A percentile compares a stretch with the other conserved stretches of the same genome.
phyloP scores from a whole-genome alignment of 257 asterid genomes.

The Rehmannia glutinosa region DNA sequence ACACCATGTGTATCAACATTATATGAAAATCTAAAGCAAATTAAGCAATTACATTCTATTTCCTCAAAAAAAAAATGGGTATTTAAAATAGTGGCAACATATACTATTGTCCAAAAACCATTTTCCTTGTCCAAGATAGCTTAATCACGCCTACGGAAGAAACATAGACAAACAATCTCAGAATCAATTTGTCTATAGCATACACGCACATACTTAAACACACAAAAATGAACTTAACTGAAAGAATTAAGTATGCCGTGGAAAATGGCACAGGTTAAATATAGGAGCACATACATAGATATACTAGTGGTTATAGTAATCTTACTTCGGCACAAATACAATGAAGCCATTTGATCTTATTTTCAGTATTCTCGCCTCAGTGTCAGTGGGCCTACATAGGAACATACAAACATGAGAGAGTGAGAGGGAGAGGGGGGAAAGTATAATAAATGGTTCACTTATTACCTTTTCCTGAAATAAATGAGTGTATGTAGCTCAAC shows the following conservation, averaged over 20 bases:
- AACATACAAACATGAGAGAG: slow-evolving; percentile 3
- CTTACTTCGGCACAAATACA: slow-evolving; percentile 91
- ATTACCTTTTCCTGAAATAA: slow-evolving; percentile 82
- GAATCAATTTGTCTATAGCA: background rate
- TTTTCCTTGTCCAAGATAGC: background rate
- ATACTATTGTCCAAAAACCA: background rate
- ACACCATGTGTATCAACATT: background rate
- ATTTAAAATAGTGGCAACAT: background rate
- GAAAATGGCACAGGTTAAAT: background rate
- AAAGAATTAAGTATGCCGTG: background rate
- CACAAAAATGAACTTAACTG: background rate
- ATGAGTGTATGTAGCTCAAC: slow-evolving; percentile 95
- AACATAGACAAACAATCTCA: background rate
- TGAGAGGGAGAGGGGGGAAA: background rate
- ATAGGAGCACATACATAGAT: background rate
- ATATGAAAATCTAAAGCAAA: background rate
- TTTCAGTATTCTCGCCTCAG: slow-evolving; percentile 90
- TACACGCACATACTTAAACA: background rate
- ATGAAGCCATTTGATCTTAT: slow-evolving; percentile 92
- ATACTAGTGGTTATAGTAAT: background rate
- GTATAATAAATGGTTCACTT: background rate
- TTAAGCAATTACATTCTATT: background rate
- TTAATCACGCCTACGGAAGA: background rate
- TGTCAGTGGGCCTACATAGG: slow-evolving; percentile 84
- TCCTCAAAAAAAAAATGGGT: background rate